Evolutionary conservation across 306 rosid genomes (phyloP).

Genomic region (Sindora glabra): DNA sequence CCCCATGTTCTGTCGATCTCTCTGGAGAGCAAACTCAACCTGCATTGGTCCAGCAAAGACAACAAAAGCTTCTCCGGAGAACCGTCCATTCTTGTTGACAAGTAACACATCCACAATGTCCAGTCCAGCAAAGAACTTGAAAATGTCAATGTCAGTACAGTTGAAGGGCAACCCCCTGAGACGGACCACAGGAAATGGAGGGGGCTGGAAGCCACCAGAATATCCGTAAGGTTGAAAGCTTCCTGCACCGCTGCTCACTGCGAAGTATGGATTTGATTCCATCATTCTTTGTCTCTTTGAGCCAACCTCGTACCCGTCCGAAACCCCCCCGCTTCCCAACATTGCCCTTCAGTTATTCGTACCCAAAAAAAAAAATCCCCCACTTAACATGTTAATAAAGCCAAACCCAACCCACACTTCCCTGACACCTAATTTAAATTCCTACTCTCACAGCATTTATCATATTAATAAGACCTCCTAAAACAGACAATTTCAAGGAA

Average conservation of each 20-base stretch:
- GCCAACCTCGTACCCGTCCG: slow-evolving; percentile 99
- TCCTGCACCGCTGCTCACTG: slow-evolving; percentile 82
- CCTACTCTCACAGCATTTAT: slow-evolving; percentile 21
- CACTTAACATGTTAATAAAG: slow-evolving; percentile 95
- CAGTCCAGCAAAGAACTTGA: slow-evolving; percentile 93
- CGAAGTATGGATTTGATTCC: slow-evolving; percentile 99
- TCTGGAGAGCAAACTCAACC: slow-evolving; percentile 81
- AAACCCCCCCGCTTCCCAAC: slow-evolving; percentile 99
- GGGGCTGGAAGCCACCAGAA: slow-evolving; percentile 35
- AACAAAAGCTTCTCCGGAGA: slow-evolving; percentile 95
- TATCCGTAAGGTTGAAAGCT: slow-evolving; percentile 40
- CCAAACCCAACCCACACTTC: slow-evolving; percentile 86
- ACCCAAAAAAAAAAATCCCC: slow-evolving; percentile 90
- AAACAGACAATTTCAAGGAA: neutral
- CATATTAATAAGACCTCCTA: slow-evolving; percentile 14
- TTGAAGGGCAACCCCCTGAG: slow-evolving; percentile 98
- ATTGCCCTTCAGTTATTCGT: slow-evolving; percentile 91
- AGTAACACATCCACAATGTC: slow-evolving; percentile 90
- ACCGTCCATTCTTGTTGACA: slow-evolving; percentile 92
- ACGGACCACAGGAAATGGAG: slow-evolving; percentile 88
- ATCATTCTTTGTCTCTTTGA: slow-evolving; percentile 99
- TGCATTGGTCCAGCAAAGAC: slow-evolving; percentile 89
- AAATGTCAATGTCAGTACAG: slow-evolving; percentile 87
- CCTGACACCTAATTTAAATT: slow-evolving; percentile 55
- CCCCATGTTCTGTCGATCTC: slow-evolving; percentile 96